Base-by-base conservation (phyloP, 352 stramenopile species). In the Peronospora belbahrii region DNA sequence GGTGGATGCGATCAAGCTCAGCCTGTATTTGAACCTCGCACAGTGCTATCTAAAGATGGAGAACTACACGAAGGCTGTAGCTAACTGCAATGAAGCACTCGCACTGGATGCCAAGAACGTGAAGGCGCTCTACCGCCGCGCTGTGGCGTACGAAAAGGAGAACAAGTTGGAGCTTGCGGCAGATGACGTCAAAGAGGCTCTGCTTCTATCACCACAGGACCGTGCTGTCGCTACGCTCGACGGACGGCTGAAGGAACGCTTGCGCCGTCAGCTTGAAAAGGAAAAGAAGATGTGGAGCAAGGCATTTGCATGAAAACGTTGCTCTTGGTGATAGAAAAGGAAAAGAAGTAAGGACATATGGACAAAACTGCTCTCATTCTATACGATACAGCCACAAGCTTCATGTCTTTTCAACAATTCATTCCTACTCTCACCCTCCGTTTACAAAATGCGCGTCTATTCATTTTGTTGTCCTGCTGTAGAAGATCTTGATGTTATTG, bases 41-140 rank as follows among this genome's bases (percentile, higher is more conserved):
- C 83, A 95, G 59, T 97, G 87, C 67, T 97, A 95, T 61, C 62
- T 97, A 22, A 97, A 97, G 70, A 67, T 97, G 55, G 85, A 97
- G 47, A 80, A 77, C 50, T 97, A 79, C 62, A 32, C 64, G 28
- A 89, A 94, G 62, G 82, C 73, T 20, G 70, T 88, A 15, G 62
- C 78, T n/a, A 88, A 95, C 58, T 91, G 77, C 58, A 74, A 87
- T n/a, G 76, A 94, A 30, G 85, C 83, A 25, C 45, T 96, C 28
- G 59, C 65, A 35, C 24, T 93, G 6, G 85, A 97, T 27, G 43
- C 65, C 6, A 61, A 55, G 50, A 95, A 81, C 36, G 64, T 76
- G 32, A 96, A 96, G 69, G 86, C 86, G 32, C 70, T 94, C 6
- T 96, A 94, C 42, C 81, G 86, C 22, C 74, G 83, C 18, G 86